Evolutionary conservation across 306 rosid genomes (phyloP), one percentile per base, ranked within the genome.

Genomic region (Aeschynomene evenia): DNA sequence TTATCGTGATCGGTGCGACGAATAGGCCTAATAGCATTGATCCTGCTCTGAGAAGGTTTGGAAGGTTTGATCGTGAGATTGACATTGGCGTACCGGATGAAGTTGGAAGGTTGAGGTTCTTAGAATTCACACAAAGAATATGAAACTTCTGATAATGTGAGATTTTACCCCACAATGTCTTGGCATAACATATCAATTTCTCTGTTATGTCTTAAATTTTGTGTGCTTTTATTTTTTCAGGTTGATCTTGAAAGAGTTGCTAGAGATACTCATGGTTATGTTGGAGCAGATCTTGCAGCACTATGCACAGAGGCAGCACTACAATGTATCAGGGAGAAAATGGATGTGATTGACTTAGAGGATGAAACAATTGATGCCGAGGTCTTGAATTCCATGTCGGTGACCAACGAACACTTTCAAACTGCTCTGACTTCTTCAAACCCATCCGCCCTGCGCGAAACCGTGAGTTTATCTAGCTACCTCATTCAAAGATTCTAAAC

Each of bases 251-350:
- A 88, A 76, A 75, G 78, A 75, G 89, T 72, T 71, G 79, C 87
- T 2, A 83, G 80, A 69, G 87, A 88, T 70, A 83, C 94, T 14
- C 90, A 84, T 61, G 92, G 92, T 80, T 87, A 79, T 82, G 89
- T 87, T 7, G 92, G 92, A 6, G 56, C 89, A 15, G 92, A 84
- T 77, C 87, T 87, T 55, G 89, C 92, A 22, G 84, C 92, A 60
- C 85, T 84, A 39, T 87, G 87, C 79, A 82, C 92, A 40, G 92
- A 87, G 82, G 87, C 92, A 63, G 89, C 92, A n/a, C 84, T 87
- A 3, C 89, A 87, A 40, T 87, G 92, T 62, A 87, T 87, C 51
- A 72, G 85, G 28, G 92, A 87, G 87, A 87, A 87, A 72, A 87
- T 87, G 89, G 89, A 87, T 52, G 85, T 87, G 28, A 84, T 87